phyloP scores from a whole-genome alignment of 169 alveolate species.

The Eimeria nieschulzi region DNA sequence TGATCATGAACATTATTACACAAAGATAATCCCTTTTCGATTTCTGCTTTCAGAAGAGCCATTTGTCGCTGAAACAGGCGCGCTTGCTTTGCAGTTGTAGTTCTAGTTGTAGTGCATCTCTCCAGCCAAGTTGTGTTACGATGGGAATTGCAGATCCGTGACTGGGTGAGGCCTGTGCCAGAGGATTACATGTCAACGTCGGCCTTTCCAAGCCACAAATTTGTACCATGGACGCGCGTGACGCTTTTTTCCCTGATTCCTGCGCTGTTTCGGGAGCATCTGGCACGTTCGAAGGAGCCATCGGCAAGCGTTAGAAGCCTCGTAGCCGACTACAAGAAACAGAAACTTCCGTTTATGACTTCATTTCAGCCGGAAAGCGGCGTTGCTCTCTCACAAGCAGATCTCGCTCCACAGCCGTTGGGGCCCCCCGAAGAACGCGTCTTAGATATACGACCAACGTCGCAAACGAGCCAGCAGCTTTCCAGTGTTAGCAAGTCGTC shows the following conservation, averaged over 20 bases:
- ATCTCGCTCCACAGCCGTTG: conserved; percentile 10
- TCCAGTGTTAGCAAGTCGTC: conserved; percentile 44
- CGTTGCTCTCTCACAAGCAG: conserved; percentile 17
- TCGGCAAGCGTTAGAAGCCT: conserved; percentile 50
- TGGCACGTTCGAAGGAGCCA: conserved; percentile 42
- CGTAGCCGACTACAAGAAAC: conserved; percentile 47
- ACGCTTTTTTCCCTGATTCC: conserved; percentile 34
- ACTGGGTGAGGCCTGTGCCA: conserved; percentile 60
- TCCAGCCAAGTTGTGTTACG: neutral
- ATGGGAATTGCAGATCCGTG: conserved; percentile 20
- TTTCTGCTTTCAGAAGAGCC: too few relatives aligned
- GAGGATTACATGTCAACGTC: conserved; percentile 58
- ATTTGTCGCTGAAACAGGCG: too few relatives aligned
- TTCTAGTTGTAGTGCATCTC: too few relatives aligned
- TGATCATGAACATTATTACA: too few relatives aligned
- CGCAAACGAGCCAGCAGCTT: conserved; percentile 43
- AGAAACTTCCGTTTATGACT: conserved; percentile 34
- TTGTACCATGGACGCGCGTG: conserved; percentile 53
- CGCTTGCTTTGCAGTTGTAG: too few relatives aligned
- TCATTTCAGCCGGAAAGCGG: conserved; percentile 41
- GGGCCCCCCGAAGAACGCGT: neutral
- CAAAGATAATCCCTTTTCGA: too few relatives aligned
- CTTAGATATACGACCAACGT: conserved; percentile 21
- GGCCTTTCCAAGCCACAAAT: conserved; percentile 59
- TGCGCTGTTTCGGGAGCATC: conserved; percentile 41